These are phyloP conservation scores for Globisporangium abappressorium DNA, from an alignment of 352 stramenopile genomes.

Conservation along the genomic window DNA sequence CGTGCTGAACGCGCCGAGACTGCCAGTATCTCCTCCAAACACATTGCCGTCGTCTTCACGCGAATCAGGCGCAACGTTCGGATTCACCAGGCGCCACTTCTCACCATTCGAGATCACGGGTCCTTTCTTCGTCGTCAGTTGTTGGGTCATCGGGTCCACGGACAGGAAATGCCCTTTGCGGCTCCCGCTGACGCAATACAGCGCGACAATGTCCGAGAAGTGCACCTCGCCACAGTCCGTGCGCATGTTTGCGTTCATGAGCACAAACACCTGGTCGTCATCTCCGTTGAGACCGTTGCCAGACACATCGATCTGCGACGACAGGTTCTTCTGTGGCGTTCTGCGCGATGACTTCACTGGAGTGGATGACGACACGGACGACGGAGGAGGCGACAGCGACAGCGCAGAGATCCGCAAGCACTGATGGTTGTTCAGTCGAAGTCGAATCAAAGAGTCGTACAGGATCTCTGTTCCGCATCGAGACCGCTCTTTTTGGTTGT, in stretches of 20 bases:
- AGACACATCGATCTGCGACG: conserved; percentile 44
- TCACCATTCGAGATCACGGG: conserved; percentile 75
- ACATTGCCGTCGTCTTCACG: conserved; percentile 16
- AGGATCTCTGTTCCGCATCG: conserved; percentile 68
- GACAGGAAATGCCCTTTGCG: conserved; percentile 77
- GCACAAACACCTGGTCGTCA: conserved; percentile 72
- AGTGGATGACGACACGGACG: conserved; percentile 28
- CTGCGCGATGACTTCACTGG: conserved; percentile 16
- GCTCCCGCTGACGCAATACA: conserved; percentile 70
- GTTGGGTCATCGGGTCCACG: conserved; percentile 49
- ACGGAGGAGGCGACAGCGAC: conserved; percentile 1
- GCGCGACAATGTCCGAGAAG: conserved; percentile 70
- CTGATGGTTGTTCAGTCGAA: conserved; percentile 70
- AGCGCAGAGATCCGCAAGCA: conserved; percentile 54
- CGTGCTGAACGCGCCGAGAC: not conserved
- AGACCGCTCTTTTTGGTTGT: conserved; percentile 52
- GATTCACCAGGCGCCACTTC: conserved; percentile 78
- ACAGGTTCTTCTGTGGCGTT: conserved; percentile 22
- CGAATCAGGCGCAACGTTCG: conserved; percentile 29
- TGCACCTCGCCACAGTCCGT: conserved; percentile 66
- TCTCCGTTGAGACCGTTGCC: conserved; percentile 71
- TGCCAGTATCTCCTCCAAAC: conserved; percentile 4
- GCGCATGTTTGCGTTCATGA: conserved; percentile 71
- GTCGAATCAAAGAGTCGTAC: conserved; percentile 62
- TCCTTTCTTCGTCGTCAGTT: conserved; percentile 65